These are phyloP conservation scores for Trichoderma polysporum DNA, from an alignment of 2,329 filamentous ascomycete species.

Conservation along the genomic window DNA sequence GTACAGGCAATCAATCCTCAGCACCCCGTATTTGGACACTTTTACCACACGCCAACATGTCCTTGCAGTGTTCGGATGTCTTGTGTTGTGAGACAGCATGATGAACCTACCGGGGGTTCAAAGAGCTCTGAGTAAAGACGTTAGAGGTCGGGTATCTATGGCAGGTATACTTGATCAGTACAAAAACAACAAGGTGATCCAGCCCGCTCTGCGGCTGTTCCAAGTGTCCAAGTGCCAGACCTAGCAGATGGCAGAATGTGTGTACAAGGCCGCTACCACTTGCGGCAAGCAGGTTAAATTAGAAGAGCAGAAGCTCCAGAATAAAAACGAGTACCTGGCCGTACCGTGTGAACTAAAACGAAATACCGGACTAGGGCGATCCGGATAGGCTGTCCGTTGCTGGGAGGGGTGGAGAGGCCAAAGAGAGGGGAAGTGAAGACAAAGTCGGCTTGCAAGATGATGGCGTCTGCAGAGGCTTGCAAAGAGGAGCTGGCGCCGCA, in stretches of 20 bases:
- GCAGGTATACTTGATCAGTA: too few relatives aligned
- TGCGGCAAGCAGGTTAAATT: constrained; percentile 9
- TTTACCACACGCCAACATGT: too few relatives aligned
- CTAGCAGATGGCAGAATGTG: neutral
- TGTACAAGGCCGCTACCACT: neutral
- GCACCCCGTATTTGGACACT: too few relatives aligned
- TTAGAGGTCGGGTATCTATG: too few relatives aligned
- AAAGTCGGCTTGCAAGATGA: constrained; percentile 6
- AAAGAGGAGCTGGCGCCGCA: constrained; percentile 12
- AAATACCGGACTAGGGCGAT: constrained; percentile 15
- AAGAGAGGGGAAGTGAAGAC: neutral
- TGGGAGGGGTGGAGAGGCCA: constrained; percentile 11
- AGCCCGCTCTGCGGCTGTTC: too few relatives aligned
- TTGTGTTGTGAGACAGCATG: too few relatives aligned
- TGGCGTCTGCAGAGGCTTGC: constrained; percentile 15
- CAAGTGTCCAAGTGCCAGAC: too few relatives aligned
- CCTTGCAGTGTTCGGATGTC: too few relatives aligned
- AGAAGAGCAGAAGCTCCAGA: neutral
- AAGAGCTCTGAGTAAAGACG: too few relatives aligned
- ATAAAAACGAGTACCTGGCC: constrained; percentile 1
- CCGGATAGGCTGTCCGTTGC: constrained; percentile 22
- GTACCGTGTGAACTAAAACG: constrained; percentile 13
- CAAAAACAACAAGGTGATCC: too few relatives aligned
- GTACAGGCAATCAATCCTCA: too few relatives aligned
- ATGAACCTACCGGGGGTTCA: too few relatives aligned